Percentiles rank a stretch among this genome's conserved stretches.
phyloP scores from a whole-genome alignment of 2,329 filamentous ascomycete species.

The Passalora sequoiae region DNA sequence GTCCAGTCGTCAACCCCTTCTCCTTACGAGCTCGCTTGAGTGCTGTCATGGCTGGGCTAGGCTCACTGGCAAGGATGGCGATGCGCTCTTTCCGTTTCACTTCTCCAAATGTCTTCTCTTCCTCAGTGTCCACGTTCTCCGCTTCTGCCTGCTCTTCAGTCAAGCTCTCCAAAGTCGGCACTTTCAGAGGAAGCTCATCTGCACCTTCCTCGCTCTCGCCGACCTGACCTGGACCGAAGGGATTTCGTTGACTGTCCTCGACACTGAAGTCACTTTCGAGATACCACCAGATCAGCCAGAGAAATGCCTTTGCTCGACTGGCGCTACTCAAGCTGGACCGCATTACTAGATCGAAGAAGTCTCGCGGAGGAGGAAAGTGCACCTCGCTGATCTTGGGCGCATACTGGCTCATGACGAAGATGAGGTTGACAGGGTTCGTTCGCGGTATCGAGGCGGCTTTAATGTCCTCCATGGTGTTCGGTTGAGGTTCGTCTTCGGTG shows the following conservation, averaged over 20 bases:
- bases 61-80: slow-evolving; percentile 67
- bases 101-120: slow-evolving; percentile 65
- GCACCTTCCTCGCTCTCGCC: slow-evolving; percentile 39
- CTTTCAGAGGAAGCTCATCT: slow-evolving; percentile 47
- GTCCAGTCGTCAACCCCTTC: slow-evolving; percentile 37
- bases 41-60: slow-evolving; percentile 58
- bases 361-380: slow-evolving; percentile 77
- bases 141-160: slow-evolving; percentile 58
- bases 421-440: slow-evolving; percentile 94
- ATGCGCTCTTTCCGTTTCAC: slow-evolving; percentile 69
- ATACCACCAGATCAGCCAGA: slow-evolving; percentile 99
- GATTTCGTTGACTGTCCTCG: slow-evolving; percentile 82
- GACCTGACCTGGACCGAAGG: slow-evolving; percentile 64
- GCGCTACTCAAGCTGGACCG: slow-evolving; percentile 73
- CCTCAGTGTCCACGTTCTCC: slow-evolving; percentile 70
- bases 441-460: slow-evolving; percentile 63
- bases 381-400: slow-evolving; percentile 88
- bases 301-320: slow-evolving; percentile 79
- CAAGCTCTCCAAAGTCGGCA: slow-evolving; percentile 63
- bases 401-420: slow-evolving; percentile 87
- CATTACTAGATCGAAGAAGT: slow-evolving; percentile 98
- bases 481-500: slow-evolving; percentile 84
- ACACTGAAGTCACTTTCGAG: slow-evolving; percentile 90
- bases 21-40: slow-evolving; percentile 46
- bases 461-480: slow-evolving; percentile 76